Percentiles rank a stretch among this genome's conserved stretches.
Evolutionary conservation across 1,284 basidiomycete genomes (phyloP).

Genomic region (Xerocomus subilludens): DNA sequence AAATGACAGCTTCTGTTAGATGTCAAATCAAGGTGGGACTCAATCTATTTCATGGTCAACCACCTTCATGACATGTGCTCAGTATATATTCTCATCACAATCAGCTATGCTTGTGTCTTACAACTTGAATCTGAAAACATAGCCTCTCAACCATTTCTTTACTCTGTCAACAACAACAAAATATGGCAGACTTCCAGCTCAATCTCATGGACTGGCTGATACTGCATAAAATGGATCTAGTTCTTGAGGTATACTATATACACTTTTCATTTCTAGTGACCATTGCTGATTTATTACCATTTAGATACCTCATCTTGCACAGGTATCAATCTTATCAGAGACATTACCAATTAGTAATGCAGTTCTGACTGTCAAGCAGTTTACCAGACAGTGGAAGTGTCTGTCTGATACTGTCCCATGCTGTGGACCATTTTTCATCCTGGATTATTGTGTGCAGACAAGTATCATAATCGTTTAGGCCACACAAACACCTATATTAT

Average conservation of each 20-base stretch:
- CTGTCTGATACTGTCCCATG: too few species aligned
- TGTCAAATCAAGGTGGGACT: constrained; percentile 23
- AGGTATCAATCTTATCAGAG: too few species aligned
- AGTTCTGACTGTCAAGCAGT: too few species aligned
- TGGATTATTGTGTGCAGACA: too few species aligned
- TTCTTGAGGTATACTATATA: neutral
- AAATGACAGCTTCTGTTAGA: constrained; percentile 8
- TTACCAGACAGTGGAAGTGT: too few species aligned
- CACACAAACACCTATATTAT: too few species aligned
- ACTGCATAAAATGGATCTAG: constrained; percentile 8
- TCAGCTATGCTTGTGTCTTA: neutral
- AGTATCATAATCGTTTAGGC: too few species aligned
- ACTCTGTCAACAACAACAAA: neutral
- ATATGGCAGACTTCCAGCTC: neutral
- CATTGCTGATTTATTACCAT: too few species aligned
- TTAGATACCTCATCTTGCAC: too few species aligned
- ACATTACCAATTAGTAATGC: too few species aligned
- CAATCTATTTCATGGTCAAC: constrained; percentile 27
- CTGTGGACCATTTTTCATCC: too few species aligned
- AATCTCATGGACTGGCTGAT: neutral
- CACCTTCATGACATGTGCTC: neutral
- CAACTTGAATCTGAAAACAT: neutral
- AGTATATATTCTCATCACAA: neutral
- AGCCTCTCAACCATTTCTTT: constrained; percentile 2
- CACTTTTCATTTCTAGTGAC: too few species aligned